These are phyloP conservation scores for Saururus chinensis DNA, from an alignment of 164 flowering plant genomes.

Conservation along the genomic window DNA sequence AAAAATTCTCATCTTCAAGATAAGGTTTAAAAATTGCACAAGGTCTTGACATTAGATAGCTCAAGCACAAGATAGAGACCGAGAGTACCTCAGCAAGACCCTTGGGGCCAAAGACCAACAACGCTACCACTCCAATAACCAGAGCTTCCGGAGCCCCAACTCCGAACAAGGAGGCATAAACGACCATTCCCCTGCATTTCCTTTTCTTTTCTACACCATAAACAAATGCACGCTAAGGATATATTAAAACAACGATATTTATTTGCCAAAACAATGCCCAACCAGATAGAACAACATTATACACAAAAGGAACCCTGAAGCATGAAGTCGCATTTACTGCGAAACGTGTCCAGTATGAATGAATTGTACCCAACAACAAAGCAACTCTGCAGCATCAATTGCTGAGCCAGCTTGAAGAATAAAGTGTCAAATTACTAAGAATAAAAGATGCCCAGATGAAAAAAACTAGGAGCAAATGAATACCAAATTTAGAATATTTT, in stretches of 20 bases:
- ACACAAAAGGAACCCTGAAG: not conserved
- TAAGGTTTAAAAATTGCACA: too few species aligned
- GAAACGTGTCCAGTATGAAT: not conserved
- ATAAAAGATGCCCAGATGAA: not conserved
- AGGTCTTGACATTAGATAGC: not conserved
- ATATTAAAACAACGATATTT: not conserved
- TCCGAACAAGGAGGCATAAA: slow-evolving; percentile 87
- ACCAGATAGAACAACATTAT: not conserved
- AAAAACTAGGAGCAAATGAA: not conserved
- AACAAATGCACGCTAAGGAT: not conserved
- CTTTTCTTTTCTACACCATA: slow-evolving; percentile 38
- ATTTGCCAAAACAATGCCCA: not conserved
- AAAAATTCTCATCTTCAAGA: not conserved
- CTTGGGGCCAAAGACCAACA: slow-evolving; percentile 97
- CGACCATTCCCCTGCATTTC: slow-evolving; percentile 37
- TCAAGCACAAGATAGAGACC: not conserved
- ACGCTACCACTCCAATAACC: slow-evolving; percentile 97
- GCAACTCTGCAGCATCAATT: too few species aligned
- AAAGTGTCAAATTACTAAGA: not conserved
- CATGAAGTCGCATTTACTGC: not conserved
- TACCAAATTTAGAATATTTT: slow-evolving; percentile 3
- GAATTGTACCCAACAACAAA: not conserved
- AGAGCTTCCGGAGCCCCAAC: slow-evolving; percentile 99
- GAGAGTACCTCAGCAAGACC: slow-evolving; percentile 84
- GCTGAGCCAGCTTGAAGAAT: too few species aligned